Base-by-base conservation (phyloP, 139 green algal genomes). In the Yamagishiella unicocca region DNA sequence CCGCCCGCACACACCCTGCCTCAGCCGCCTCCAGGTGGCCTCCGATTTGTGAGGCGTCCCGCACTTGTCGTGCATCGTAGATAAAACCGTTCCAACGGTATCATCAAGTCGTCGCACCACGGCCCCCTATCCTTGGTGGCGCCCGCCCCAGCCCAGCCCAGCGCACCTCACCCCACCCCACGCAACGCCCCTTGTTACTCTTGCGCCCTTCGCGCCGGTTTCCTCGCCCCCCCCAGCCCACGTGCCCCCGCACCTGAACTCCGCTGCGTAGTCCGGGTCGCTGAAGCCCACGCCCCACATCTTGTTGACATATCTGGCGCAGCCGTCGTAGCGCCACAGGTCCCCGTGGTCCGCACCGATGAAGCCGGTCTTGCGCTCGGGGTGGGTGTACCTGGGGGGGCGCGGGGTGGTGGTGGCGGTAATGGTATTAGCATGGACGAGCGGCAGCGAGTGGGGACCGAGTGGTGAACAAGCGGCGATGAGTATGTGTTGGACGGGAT, bases 241-340 rank as follows among this genome's bases (percentile, higher is more conserved):
- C 68, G 19, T 21, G 19, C 37, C 29, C 37, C 7, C 66, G 22
- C 45, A 90, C 87, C 87, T 90, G 84, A 93, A 90, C 0, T 50
- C 73, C 8, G 9, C 22, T 2, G 72, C 90, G n/a, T 74, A 54
- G 43, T 76, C 0, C 29, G 62, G 76, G 17, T 70, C 35, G 6
- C 46, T 33, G 53, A 93, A 93, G 33, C 71, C 62, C 2, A 88
- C 50, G 2, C 27, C 25, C 58, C 33, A 61, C 19, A 53, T 7
- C 35, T 84, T 25, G 90, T 75, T 81, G 8, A 93, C 71, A 61
- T 87, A 93, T 29, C 90, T 83, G 29, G 90, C 85, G 73, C 90
- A 93, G 45, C 88, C 83, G 72, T 93, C 83, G 62, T 93, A 87
- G 67, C 58, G 82, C 90, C 90, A 93, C 70, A 93, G 76, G 83